These are phyloP conservation scores for Euphorbia corollata DNA, from an alignment of 441 rosid genomes.

Conservation along the genomic window DNA sequence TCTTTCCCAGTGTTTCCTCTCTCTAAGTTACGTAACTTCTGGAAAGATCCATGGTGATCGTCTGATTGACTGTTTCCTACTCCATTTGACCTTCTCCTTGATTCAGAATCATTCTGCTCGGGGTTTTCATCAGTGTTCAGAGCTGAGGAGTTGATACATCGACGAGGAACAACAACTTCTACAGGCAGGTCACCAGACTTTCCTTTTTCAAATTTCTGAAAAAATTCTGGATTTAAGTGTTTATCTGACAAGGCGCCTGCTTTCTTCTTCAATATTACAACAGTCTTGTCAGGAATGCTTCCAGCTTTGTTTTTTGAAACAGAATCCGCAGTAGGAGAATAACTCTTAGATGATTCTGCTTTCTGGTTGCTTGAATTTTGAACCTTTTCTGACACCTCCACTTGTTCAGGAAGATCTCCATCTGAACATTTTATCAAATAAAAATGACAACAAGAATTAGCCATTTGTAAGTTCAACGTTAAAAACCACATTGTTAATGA, in stretches of 20 bases:
- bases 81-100: slow-evolving; percentile 43
- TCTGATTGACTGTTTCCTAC: slow-evolving; percentile 42
- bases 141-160: slow-evolving; percentile 51
- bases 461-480: slow-evolving; percentile 4
- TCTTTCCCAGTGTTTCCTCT: slow-evolving; percentile 49
- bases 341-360: slow-evolving; percentile 37
- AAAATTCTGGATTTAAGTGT: slow-evolving; percentile 86
- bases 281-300: slow-evolving; percentile 69
- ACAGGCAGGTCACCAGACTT: slow-evolving; percentile 76
- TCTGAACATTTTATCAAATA: slow-evolving; percentile 27
- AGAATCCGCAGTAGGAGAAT: slow-evolving; percentile 40
- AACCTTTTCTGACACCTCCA: slow-evolving; percentile 35
- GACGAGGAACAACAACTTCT: slow-evolving; percentile 87
- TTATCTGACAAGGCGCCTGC: slow-evolving; percentile 74
- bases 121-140: slow-evolving; percentile 51
- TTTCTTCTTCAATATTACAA: slow-evolving; percentile 80
- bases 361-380: slow-evolving; percentile 36
- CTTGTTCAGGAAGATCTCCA: slow-evolving; percentile 29
- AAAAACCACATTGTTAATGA: slow-evolving; percentile 5
- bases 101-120: slow-evolving; percentile 40
- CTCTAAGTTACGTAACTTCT: slow-evolving; percentile 38
- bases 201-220: slow-evolving; percentile 79
- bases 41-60: slow-evolving; percentile 39
- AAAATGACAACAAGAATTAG: slow-evolving; percentile 7
- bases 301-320: slow-evolving; percentile 50